phyloP scores from a whole-genome alignment of 2,329 filamentous ascomycete species.

The Aspergillus udagawae region DNA sequence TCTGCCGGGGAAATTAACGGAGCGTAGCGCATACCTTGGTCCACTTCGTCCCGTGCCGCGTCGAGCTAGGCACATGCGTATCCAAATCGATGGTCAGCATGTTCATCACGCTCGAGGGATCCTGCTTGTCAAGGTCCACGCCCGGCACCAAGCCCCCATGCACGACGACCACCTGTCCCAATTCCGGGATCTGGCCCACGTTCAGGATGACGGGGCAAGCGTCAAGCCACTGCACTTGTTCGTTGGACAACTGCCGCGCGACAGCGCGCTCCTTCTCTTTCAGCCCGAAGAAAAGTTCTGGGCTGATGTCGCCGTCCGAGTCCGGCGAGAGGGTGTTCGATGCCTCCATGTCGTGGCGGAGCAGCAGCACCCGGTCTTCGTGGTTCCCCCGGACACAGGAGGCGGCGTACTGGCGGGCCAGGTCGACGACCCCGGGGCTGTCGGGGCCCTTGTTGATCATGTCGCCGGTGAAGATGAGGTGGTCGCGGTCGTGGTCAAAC shows the following conservation, averaged over 20 bases:
- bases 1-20: background rate
- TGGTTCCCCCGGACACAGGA: constrained; percentile 88
- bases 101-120: constrained; percentile 83
- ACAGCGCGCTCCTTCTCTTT: constrained; percentile 44
- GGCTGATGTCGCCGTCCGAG: constrained; percentile 27
- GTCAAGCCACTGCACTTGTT: constrained; percentile 67
- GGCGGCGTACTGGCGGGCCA: constrained; percentile 69
- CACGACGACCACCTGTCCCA: constrained; percentile 68
- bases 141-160: constrained; percentile 83
- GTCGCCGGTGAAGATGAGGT: constrained; percentile 73
- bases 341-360: constrained; percentile 48
- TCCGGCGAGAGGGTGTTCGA: constrained; percentile 15
- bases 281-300: constrained; percentile 18
- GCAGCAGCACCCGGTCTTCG: constrained; percentile 78
- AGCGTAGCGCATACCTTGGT: constrained; percentile 45
- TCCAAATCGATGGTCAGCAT: constrained; percentile 74
- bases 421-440: constrained; percentile 69
- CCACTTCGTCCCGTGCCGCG: constrained; percentile 60
- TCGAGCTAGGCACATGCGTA: constrained; percentile 55
- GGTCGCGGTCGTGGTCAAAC: constrained; percentile 63
- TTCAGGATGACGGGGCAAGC: constrained; percentile 73
- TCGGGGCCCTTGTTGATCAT: constrained; percentile 84
- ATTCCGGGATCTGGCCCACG: constrained; percentile 58
- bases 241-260: constrained; percentile 52
- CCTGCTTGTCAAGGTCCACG: constrained; percentile 63